phyloP scores from a whole-genome alignment of 208 protist genomes.

The Phytomonas sp. region DNA sequence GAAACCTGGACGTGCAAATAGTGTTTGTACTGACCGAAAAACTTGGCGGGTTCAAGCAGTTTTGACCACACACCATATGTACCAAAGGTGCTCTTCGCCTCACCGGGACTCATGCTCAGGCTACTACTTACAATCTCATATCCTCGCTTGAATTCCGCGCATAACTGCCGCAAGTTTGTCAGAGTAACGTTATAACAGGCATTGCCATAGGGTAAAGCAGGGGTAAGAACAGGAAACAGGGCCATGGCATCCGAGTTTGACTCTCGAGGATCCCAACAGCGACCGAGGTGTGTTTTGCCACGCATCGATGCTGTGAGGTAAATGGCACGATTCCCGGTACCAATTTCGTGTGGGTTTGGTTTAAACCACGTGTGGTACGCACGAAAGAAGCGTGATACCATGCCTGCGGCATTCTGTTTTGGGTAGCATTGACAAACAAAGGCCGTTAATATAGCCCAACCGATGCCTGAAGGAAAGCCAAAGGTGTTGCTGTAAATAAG shows the following conservation, averaged over 20 bases:
- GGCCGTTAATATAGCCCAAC: slow-evolving; percentile 94
- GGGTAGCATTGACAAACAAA: slow-evolving; percentile 97
- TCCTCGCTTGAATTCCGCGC: slow-evolving; percentile 91
- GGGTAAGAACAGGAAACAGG: slow-evolving; percentile 97
- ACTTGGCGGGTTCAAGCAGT: slow-evolving; percentile 64
- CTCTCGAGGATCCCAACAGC: slow-evolving; percentile 76
- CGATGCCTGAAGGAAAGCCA: slow-evolving; percentile 96
- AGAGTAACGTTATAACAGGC: slow-evolving; percentile 95
- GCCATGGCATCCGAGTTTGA: slow-evolving; percentile 87
- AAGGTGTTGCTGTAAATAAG: slow-evolving; percentile 95
- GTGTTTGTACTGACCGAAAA: slow-evolving; percentile 78
- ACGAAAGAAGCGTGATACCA: slow-evolving; percentile 94
- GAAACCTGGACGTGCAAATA: slow-evolving; percentile 78
- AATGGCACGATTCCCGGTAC: slow-evolving; percentile 79
- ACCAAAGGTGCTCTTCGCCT: slow-evolving; percentile 46
- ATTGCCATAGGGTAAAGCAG: slow-evolving; percentile 96
- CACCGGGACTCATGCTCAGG: slow-evolving; percentile 35
- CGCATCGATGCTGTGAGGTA: slow-evolving; percentile 80
- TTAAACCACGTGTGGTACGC: slow-evolving; percentile 90
- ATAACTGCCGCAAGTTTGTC: slow-evolving; percentile 92
- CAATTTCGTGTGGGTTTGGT: slow-evolving; percentile 75
- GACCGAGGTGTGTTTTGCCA: slow-evolving; percentile 56
- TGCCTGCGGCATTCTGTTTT: slow-evolving; percentile 86
- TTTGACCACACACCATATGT: slow-evolving; percentile 71
- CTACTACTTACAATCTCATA: slow-evolving; percentile 55